Evolutionary conservation across 2,329 filamentous ascomycete species (phyloP), one percentile per base, ranked within the genome.

Genomic region (Colletotrichum gloeosporioides): DNA sequence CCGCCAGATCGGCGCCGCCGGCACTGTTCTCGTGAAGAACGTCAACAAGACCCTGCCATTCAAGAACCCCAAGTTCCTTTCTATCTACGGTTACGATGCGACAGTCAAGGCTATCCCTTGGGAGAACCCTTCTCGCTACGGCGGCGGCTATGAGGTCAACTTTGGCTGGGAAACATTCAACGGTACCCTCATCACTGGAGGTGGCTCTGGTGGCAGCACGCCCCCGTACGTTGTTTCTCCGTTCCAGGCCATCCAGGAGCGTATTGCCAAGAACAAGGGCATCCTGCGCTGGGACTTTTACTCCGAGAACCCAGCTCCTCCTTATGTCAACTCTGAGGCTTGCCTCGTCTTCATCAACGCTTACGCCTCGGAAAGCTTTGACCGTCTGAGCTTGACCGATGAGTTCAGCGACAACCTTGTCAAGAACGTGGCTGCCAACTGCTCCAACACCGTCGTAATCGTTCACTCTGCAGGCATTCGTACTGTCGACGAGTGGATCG

Each of bases 21-120:
- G 92, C 6, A 95, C 94, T 67, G 94, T 96, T 31, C 88, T 98
- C 1, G 87, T 98, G 69, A 98, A 98, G 87, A 97, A 98, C 83
- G 86, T 85, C 4, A 88, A 89, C 62, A 87, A 88, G 9, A 86
- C 89, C 1, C 85, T 96, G 8, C 95, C 95, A 0, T 88, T 96
- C 44, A 83, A 81, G 72, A 92, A 87, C 8, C 84, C 68, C 8
- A 76, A 85, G 69, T 88, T 90, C 83, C 78, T 93, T 86, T 89
- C 91, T 80, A 83, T 93, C 81, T 88, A 92, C 86, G 85, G 94
- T 79, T 87, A 92, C 88, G 86, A 95, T 90, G 95, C 95, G 6
- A 86, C 86, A 1, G 80, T 87, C 0, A 81, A 85, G 0, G 81
- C 73, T 4, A 65, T 34, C 5, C 73, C 73, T 6, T 76, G 73